Base-by-base conservation (phyloP, 352 stramenopile species). In the Phytophthora agathidicida region DNA sequence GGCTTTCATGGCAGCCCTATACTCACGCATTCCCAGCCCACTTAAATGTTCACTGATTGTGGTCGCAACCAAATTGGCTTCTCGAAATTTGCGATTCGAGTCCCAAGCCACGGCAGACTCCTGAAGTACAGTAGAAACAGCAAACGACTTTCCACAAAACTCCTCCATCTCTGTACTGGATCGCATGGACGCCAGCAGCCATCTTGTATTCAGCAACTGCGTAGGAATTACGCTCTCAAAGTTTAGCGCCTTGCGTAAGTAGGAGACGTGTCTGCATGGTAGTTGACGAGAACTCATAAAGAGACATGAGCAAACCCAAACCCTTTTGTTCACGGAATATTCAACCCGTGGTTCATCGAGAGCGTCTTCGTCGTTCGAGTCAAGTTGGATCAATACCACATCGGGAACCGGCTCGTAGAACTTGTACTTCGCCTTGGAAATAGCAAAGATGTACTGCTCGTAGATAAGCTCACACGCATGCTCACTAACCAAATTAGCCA, bases 291-390 rank as follows among this genome's bases (percentile, higher is more conserved):
- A 62, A 2, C 20, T 33, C 52, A 62, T 62, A 16, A 68, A 62
- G n/a, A 62, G 17, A 31, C 64, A 68, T 1, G 42, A 69, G 10
- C 53, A 74, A 16, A 30, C 31, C 53, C 65, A 74, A n/a, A 16
- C 36, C 0, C 16, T 10, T 22, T 57, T 54, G 9, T 57, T 53
- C 3, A 70, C 31, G 10, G 10, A 42, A 17, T 64, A 64, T 41
- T 74, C 49, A 10, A 27, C 26, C 9, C 19, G 28, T 1, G 47
- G 30, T 20, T 70, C 65, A 32, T 70, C 60, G 7, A 50, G n/a
- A 5, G 46, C 43, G 13, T 51, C 19, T 8, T 70, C 47, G 0
- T 37, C 30, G 4, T 27, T 7, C 3, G 11, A 11, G 3, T 23
- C 35, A 17, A 24, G 20, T 28, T 56, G 47, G 7, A 70, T 56